Conservation (phyloP, 495 filamentous ascomycete species). For the Lepraria neglecta region DNA sequence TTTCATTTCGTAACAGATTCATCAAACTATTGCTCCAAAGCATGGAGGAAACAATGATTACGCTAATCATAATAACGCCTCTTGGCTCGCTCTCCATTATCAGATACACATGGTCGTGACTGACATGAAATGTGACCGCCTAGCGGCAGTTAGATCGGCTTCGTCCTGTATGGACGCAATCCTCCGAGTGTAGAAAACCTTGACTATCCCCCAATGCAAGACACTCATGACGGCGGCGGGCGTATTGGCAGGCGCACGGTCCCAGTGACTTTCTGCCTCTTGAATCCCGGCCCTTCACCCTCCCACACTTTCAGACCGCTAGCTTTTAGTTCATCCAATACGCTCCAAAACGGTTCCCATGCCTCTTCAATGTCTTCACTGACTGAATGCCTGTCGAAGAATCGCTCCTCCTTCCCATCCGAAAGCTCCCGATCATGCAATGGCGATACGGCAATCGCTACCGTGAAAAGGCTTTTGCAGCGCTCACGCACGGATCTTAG, state of each 20-base stretch:
- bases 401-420: constrained; percentile 2
- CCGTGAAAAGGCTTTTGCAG: constrained; percentile 24
- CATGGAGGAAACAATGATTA: no score
- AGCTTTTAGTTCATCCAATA: constrained; percentile 19
- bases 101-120: no score
- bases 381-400: constrained; percentile 13
- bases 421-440: constrained; percentile 21
- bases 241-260: background rate
- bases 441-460: constrained; percentile 24
- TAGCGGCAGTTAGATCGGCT: no score
- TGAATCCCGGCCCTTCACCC: constrained; percentile 24
- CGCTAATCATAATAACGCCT: no score
- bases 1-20: no score
- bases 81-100: no score
- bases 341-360: constrained; percentile 25
- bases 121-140: no score
- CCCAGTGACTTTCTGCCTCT: constrained; percentile 4
- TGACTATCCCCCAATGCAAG: no score
- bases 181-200: no score
- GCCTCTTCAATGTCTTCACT: constrained; percentile 1
- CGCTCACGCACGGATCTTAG: constrained; percentile 16
- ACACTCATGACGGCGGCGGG: background rate
- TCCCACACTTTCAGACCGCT: constrained; percentile 23
- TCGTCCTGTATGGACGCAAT: no score
- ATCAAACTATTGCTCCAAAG: no score